Conservation (phyloP, 1,284 basidiomycete genomes). For the Singerocomus inundabilis region DNA sequence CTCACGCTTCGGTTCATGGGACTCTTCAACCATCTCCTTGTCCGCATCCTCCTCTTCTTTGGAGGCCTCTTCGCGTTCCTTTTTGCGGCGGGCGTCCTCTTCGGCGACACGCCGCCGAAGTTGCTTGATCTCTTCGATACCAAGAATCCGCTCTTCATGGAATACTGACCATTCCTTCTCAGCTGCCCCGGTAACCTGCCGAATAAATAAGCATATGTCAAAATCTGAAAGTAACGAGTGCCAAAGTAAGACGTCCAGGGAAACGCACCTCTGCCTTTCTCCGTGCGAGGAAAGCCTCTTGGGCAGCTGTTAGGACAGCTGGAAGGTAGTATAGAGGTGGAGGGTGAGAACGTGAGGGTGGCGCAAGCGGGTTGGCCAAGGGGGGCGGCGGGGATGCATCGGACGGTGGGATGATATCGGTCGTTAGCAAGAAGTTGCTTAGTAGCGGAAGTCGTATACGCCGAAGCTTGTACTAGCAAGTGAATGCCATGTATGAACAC, state of each 20-base stretch:
- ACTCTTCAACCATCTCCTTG: slow-evolving; percentile 26
- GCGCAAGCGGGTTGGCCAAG: slow-evolving; percentile 44
- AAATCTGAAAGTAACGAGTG: not conserved
- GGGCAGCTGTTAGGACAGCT: slow-evolving; percentile 61
- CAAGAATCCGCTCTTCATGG: slow-evolving; percentile 53
- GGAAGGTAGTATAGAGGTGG: slow-evolving; percentile 78
- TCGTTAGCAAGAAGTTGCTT: slow-evolving; percentile 72
- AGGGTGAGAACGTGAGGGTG: slow-evolving; percentile 62
- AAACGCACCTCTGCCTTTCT: slow-evolving; percentile 60
- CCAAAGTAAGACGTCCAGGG: not conserved
- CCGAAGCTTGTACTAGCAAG: slow-evolving; percentile 63
- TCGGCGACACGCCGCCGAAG: slow-evolving; percentile 64
- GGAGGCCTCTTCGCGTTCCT: slow-evolving; percentile 47
- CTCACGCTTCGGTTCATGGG: slow-evolving; percentile 16
- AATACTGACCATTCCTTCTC: slow-evolving; percentile 70
- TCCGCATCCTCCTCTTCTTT: slow-evolving; percentile 35
- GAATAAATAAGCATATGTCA: slow-evolving; percentile 1
- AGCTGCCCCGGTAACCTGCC: slow-evolving; percentile 57
- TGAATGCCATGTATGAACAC: slow-evolving; percentile 3
- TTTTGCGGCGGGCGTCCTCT: slow-evolving; percentile 45
- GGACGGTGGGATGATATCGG: slow-evolving; percentile 56
- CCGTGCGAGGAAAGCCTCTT: slow-evolving; percentile 62
- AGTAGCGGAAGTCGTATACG: slow-evolving; percentile 65
- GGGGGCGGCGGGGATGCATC: slow-evolving; percentile 28
- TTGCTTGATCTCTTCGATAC: slow-evolving; percentile 59